Evolutionary conservation across 1,284 basidiomycete species (phyloP).

Genomic region (Coriolopsis trogii): DNA sequence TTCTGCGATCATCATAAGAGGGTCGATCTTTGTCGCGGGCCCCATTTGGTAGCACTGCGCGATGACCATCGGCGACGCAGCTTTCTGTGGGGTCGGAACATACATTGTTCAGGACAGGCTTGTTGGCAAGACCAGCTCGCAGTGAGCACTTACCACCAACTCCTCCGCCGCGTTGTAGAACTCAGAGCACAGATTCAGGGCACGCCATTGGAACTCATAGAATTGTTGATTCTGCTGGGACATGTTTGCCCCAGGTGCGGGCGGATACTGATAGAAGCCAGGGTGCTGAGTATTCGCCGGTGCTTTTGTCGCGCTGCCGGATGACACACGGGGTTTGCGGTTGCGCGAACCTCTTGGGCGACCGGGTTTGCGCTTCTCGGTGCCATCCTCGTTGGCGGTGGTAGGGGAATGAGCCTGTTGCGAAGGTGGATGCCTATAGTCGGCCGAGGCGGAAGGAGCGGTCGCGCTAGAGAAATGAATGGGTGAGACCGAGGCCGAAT

Average conservation of each 20-base stretch:
- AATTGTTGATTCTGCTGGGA: constrained; percentile 74
- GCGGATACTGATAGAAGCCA: constrained; percentile 39
- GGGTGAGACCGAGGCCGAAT: constrained; percentile 18
- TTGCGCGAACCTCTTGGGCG: constrained; percentile 78
- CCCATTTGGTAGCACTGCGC: constrained; percentile 80
- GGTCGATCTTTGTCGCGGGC: constrained; percentile 68
- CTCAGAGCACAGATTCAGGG: constrained; percentile 77
- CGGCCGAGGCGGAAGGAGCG: constrained; percentile 19
- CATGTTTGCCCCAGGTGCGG: constrained; percentile 39
- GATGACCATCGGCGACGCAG: constrained; percentile 69
- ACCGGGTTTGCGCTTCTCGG: constrained; percentile 67
- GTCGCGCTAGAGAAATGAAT: constrained; percentile 20
- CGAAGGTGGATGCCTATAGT: constrained; percentile 21
- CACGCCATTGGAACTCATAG: constrained; percentile 84
- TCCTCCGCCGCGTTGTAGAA: constrained; percentile 85
- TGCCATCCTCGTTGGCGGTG: constrained; percentile 30
- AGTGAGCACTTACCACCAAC: constrained; percentile 61
- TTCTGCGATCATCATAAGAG: constrained; percentile 68
- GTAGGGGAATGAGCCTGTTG: constrained; percentile 21
- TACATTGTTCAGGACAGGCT: constrained; percentile 3
- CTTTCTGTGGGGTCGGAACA: constrained; percentile 52
- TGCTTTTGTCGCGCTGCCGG: constrained; percentile 31
- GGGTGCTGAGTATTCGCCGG: constrained; percentile 49
- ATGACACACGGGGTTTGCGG: constrained; percentile 49
- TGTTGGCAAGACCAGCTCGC: constrained; percentile 10